Base-by-base conservation (phyloP, 2,329 filamentous ascomycete species). In the Pseudogymnoascus sp. region DNA sequence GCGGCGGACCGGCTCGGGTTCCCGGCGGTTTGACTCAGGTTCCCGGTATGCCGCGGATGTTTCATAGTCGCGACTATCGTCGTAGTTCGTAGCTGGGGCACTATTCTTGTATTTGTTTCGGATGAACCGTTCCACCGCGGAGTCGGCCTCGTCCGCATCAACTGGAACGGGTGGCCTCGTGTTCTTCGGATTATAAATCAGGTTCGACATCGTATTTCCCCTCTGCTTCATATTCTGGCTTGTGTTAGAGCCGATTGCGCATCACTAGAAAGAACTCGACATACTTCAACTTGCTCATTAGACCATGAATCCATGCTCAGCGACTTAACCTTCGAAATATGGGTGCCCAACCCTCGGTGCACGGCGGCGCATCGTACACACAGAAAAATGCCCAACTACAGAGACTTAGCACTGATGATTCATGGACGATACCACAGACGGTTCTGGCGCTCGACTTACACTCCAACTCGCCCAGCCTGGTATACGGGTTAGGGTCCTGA, bases 251-350 rank as follows among this genome's bases (percentile, higher is more conserved):
- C 25, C 38, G 23, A n/a, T n/a, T 38, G n/a, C 42, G 28, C 16
- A 56, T 37, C 11, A 34, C 36, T 14, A n/a, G 9, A 12, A 36
- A 5, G 25, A 14, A 49, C 62, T 37, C 64, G 61, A 77, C 84
- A 77, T 80, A 96, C 93, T 78, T 99, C 95, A 67, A 99, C 93
- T 78, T 99, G 95, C 65, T 97, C 95, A 72, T 88, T 88, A 59
- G 90, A 87, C 95, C 95, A 99, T 69, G 89, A 95, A 77, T 99
- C 95, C 93, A 99, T 97, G 76, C 90, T 97, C 78, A 99, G 77
- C 38, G 93, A 97, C 77, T 99, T 99, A 80, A 99, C 92, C 76
- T 99, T 99, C 68, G 93, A 97, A 67, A 99, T 91, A 76, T 99
- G 95, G 42, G 95, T 97, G 66, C 95, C 95, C 72, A 99, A 82